These are phyloP conservation scores for Dryas alaskensis DNA, from an alignment of 306 rosid genomes.

Conservation along the genomic window DNA sequence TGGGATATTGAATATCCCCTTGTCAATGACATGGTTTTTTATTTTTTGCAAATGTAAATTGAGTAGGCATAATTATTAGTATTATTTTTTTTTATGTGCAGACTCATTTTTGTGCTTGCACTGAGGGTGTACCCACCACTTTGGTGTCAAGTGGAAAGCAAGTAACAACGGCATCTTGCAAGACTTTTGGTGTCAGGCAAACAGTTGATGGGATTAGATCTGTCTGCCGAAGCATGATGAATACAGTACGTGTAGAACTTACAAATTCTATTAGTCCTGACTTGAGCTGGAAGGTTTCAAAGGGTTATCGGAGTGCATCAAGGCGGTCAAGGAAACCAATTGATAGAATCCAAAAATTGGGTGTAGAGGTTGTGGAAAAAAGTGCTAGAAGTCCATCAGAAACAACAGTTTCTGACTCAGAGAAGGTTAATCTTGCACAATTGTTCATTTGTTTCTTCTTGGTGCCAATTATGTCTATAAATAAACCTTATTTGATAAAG, in stretches of 20 bases:
- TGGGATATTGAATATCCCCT: too few relatives aligned
- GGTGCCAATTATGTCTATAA: neutral
- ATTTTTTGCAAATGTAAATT: neutral
- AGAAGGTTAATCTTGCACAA: conserved; percentile 23
- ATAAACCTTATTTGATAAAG: neutral
- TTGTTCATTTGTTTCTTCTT: neutral
- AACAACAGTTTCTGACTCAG: conserved; percentile 40
- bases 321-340: conserved; percentile 36
- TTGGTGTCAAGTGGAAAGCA: conserved; percentile 19
- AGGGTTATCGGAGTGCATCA: conserved; percentile 30
- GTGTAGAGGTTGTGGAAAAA: conserved; percentile 12
- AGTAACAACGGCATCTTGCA: conserved; percentile 17
- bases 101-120: conserved; percentile 22
- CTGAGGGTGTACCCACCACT: conserved; percentile 22
- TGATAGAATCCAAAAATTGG: conserved; percentile 22
- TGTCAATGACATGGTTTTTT: too few relatives aligned
- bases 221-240: conserved; percentile 28
- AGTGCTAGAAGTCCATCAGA: conserved; percentile 22
- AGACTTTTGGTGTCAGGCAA: conserved; percentile 20
- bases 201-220: conserved; percentile 30
- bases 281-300: conserved; percentile 34
- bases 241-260: conserved; percentile 29
- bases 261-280: conserved; percentile 26
- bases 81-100: conserved; percentile 6
- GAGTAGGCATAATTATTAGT: neutral